A percentile compares a stretch with the other conserved stretches of the same genome.
Conservation (phyloP, 192 early-diverging fungal species). For the Coemansia pectinata region DNA sequence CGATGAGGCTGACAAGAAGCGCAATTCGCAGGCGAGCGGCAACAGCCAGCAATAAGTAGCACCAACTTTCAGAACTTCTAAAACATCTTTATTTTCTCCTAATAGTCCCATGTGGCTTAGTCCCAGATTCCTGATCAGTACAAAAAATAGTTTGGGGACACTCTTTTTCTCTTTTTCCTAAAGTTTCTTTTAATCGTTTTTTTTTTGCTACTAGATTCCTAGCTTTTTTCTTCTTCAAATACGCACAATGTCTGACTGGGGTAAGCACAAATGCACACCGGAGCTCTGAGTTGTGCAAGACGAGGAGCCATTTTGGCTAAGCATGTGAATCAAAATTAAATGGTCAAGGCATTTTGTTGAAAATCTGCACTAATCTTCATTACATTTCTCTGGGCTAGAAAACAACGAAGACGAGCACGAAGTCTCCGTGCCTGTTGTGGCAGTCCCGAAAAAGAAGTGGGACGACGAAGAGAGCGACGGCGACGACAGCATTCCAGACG, state of each 20-base stretch:
- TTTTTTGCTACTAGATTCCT: not conserved
- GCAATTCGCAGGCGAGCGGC: constrained; percentile 13
- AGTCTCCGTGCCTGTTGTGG: not conserved
- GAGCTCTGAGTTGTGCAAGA: not conserved
- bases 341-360: not conserved
- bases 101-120: not conserved
- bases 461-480: constrained; percentile 68
- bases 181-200: not conserved
- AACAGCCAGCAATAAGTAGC: not conserved
- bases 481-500: constrained; percentile 61
- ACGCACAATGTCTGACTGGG: constrained; percentile 42
- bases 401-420: constrained; percentile 17
- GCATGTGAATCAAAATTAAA: not conserved
- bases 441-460: constrained; percentile 49
- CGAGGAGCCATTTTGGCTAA: not conserved
- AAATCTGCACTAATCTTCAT: not conserved
- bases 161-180: not conserved
- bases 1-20: constrained; percentile 44
- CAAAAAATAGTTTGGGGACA: not conserved
- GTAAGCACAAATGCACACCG: constrained; percentile 44
- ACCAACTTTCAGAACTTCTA: not conserved
- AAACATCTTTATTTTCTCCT: not conserved
- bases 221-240: constrained; percentile 6
- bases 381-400: constrained; percentile 7
- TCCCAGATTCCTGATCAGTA: not conserved